phyloP scores from a whole-genome alignment of 2,329 filamentous ascomycete species.

The Hypoxylon sp. region DNA sequence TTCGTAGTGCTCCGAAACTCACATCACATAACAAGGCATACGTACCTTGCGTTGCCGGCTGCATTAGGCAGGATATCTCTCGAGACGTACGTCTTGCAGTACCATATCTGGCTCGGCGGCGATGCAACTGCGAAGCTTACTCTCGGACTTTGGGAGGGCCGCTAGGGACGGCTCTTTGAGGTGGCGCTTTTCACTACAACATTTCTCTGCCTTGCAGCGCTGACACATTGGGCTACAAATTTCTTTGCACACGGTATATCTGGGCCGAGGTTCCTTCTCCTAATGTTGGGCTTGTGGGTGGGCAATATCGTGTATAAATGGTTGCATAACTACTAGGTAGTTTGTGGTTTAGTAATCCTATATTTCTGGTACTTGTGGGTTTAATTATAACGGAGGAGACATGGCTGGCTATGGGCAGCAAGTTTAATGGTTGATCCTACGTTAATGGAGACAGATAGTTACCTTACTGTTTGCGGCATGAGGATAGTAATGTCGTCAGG shows the following conservation, averaged over 20 bases:
- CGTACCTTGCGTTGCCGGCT: constrained; percentile 64
- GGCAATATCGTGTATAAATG: constrained; percentile 48
- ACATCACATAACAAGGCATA: constrained; percentile 58
- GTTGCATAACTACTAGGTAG: neutral
- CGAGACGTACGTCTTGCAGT: constrained; percentile 73
- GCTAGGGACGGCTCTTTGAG: constrained; percentile 41
- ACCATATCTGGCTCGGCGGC: constrained; percentile 73
- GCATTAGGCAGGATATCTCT: constrained; percentile 71
- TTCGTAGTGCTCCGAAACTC: constrained; percentile 68
- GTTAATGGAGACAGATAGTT: neutral
- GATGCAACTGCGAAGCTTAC: constrained; percentile 68
- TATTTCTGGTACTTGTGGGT: neutral
- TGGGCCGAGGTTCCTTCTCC: neutral
- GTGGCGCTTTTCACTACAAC: constrained; percentile 48
- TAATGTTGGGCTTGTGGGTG: constrained; percentile 46
- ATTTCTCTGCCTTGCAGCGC: constrained; percentile 49
- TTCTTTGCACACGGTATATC: constrained; percentile 31
- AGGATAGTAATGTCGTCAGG: neutral
- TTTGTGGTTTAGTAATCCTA: neutral
- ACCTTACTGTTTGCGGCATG: neutral
- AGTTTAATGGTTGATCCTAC: neutral
- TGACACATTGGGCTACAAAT: constrained; percentile 47
- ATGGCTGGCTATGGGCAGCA: neutral
- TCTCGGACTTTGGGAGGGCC: constrained; percentile 34
- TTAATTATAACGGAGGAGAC: neutral